Evolutionary conservation across 441 rosid species (phyloP), one percentile per base, ranked within the genome.

Genomic region (Brassica hybrid): DNA sequence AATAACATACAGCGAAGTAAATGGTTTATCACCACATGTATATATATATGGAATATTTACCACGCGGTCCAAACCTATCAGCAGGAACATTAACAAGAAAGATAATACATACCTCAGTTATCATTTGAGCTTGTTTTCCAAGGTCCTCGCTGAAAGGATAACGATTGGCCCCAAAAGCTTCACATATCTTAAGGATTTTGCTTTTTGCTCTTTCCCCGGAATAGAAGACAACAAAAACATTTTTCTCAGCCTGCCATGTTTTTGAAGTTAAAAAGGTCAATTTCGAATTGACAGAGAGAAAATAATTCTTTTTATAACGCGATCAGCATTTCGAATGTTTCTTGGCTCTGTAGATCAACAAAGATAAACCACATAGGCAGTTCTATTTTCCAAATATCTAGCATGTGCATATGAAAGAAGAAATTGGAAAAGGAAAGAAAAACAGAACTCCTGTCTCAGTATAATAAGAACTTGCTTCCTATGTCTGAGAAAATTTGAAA

Each of bases 111-210:
- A 91, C 99, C 87, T 93, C 89, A 0, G 79, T 67, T 65, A 85
- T 83, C 88, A 89, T 88, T 67, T 88, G 88, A 73, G 80, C 78
- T 80, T 93, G 99, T 79, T 83, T 91, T 71, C 90, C 89, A 21
- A 86, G 67, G 21, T 91, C 98, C 81, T 91, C 97, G 27, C 87
- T 80, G 84, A 93, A 93, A 69, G 94, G 82, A 82, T 94, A 94
- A 12, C 94, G 96, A 73, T 90, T 95, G 72, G 99, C 98, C 25
- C 94, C 99, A 88, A 93, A 91, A 69, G 96, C 99, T 76, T 95
- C 99, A 80, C 98, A 90, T 71, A 91, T 93, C 82, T 91, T 93
- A 63, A 90, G 87, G 78, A 93, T 86, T 84, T 95, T 95, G 81
- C 79, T 88, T 86, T 88, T 93, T 38, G 87, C 88, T 80, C 90